These are phyloP conservation scores for Yarrowia divulgata DNA, from an alignment of 805 yeast genomes.

Conservation along the genomic window DNA sequence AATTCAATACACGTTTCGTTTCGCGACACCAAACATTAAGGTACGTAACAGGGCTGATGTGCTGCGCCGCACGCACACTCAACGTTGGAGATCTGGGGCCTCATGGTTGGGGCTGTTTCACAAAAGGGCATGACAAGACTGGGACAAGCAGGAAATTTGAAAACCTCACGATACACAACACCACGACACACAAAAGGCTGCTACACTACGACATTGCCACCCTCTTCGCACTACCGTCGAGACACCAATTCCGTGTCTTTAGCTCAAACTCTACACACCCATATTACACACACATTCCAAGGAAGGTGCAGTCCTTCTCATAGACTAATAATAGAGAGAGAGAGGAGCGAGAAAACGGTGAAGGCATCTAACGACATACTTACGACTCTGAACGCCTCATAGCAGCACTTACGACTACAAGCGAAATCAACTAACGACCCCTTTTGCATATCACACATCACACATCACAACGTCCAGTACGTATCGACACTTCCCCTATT, in stretches of 20 bases:
- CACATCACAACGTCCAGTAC: no score
- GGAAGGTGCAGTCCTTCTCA: not conserved
- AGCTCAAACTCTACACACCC: constrained; percentile 15
- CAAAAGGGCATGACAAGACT: not conserved
- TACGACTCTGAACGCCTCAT: no score
- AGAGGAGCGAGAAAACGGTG: no score
- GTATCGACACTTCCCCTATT: no score
- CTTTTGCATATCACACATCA: no score
- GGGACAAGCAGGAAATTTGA: not conserved
- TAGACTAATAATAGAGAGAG: no score
- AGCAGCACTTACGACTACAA: no score
- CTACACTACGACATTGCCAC: not conserved
- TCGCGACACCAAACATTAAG: constrained; percentile 1
- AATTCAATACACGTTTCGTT: not conserved
- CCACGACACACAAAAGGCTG: not conserved
- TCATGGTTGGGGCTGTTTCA: constrained; percentile 22
- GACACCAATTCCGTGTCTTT: not conserved
- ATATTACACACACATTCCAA: not conserved
- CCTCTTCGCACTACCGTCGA: not conserved
- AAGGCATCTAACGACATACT: no score
- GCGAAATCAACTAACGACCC: no score
- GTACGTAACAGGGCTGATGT: constrained; percentile 16
- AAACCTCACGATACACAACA: no score
- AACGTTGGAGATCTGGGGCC: constrained; percentile 11
- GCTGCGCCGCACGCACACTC: constrained; percentile 23